phyloP scores from a whole-genome alignment of 176 grass and related monocot species.

The Musa schizocarpa region DNA sequence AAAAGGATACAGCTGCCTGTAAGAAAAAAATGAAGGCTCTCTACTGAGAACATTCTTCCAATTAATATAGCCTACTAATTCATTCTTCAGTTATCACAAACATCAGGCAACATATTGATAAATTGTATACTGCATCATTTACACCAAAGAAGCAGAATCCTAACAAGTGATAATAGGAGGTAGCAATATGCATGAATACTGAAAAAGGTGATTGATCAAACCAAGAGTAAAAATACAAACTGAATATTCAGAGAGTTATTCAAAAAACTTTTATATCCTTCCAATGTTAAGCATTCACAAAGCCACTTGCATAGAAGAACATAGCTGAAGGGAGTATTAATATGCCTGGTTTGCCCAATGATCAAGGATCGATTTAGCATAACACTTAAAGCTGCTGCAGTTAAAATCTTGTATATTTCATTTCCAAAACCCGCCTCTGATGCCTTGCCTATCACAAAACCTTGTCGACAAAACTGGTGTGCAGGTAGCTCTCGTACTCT shows the following conservation, averaged over 20 bases:
- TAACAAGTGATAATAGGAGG: neutral
- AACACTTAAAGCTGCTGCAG: constrained; percentile 70
- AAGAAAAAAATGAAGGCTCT: constrained; percentile 9
- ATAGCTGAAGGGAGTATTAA: constrained; percentile 33
- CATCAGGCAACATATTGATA: neutral
- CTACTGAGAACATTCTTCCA: neutral
- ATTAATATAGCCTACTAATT: neutral
- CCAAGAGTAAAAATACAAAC: neutral
- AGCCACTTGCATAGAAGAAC: constrained; percentile 14
- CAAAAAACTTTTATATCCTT: neutral
- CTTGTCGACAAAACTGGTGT: constrained; percentile 71
- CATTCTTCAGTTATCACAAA: neutral
- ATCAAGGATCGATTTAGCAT: constrained; percentile 93
- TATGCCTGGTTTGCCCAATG: constrained; percentile 96
- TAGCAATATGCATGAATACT: neutral
- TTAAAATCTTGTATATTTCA: constrained; percentile 97
- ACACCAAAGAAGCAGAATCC: neutral
- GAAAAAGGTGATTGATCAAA: neutral
- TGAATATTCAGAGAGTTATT: neutral
- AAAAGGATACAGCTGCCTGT: constrained; percentile 73
- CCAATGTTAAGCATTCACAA: neutral
- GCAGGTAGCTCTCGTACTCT: constrained; percentile 64
- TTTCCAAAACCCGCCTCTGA: constrained; percentile 94
- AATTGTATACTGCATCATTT: neutral
- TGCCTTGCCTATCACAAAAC: constrained; percentile 92